These are phyloP conservation scores for Prunus fruticosa DNA, from an alignment of 306 rosid species.

Conservation along the genomic window DNA sequence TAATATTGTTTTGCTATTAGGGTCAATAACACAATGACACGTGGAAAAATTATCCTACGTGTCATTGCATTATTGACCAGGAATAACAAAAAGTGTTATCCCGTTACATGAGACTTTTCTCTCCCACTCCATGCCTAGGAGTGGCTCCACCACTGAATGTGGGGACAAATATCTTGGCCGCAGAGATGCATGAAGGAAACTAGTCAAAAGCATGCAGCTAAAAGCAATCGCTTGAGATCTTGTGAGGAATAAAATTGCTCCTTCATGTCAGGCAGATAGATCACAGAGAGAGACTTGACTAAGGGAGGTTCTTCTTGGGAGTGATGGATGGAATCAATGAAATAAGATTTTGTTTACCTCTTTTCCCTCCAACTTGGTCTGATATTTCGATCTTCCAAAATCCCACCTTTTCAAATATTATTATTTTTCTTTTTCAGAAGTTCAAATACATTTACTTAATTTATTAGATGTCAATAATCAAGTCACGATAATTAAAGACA, in stretches of 20 bases:
- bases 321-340: conserved; percentile 12
- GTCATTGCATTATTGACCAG: too few relatives aligned
- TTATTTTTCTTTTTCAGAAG: background rate
- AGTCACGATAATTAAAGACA: too few relatives aligned
- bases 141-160: background rate
- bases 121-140: too few relatives aligned
- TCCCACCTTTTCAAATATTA: conserved; percentile 36
- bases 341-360: conserved; percentile 18
- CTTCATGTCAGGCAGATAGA: background rate
- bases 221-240: background rate
- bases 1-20: too few relatives aligned
- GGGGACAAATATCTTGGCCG: conserved; percentile 6
- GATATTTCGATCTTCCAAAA: conserved; percentile 7
- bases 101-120: too few relatives aligned
- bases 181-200: conserved; percentile 3
- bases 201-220: background rate
- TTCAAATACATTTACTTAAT: too few relatives aligned
- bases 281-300: conserved; percentile 11
- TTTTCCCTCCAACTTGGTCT: conserved; percentile 8
- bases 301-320: conserved; percentile 6
- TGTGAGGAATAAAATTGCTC: background rate
- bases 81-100: too few relatives aligned
- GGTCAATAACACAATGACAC: too few relatives aligned
- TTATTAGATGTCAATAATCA: too few relatives aligned
- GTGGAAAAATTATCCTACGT: too few relatives aligned